Conservation (phyloP, 2,329 filamentous ascomycete species). For the Clonostachys chloroleuca region DNA sequence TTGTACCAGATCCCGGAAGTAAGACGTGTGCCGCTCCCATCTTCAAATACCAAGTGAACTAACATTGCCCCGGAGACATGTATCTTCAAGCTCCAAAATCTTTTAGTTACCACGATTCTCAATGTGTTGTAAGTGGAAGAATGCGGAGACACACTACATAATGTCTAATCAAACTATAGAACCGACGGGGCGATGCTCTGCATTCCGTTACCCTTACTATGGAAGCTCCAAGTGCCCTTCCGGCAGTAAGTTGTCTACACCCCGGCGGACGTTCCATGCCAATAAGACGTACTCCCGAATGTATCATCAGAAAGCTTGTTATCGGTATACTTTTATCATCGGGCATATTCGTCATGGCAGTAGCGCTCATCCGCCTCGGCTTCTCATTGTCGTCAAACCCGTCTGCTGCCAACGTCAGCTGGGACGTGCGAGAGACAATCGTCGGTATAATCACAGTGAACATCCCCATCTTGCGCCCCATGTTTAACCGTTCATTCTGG, state of each 20-base stretch:
- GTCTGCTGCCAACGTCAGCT: slow-evolving; percentile 15
- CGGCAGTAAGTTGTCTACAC: slow-evolving; percentile 5
- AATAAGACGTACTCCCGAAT: background rate
- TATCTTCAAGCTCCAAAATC: slow-evolving; percentile 11
- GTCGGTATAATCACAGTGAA: slow-evolving; percentile 29
- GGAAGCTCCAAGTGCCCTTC: slow-evolving; percentile 11
- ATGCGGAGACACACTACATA: slow-evolving; percentile 8
- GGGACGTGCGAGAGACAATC: slow-evolving; percentile 21
- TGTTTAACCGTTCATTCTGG: slow-evolving; percentile 2
- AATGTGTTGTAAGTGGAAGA: slow-evolving; percentile 13
- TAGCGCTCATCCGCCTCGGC: slow-evolving; percentile 13
- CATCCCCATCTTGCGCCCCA: slow-evolving; percentile 3
- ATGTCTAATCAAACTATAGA: slow-evolving; percentile 10
- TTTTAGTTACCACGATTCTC: slow-evolving; percentile 10
- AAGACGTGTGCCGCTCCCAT: background rate
- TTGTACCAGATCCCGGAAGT: background rate
- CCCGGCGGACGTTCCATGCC: background rate
- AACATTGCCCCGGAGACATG: slow-evolving; percentile 5
- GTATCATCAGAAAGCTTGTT: slow-evolving; percentile 11
- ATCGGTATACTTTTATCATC: slow-evolving; percentile 16
- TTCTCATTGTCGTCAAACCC: slow-evolving; percentile 11
- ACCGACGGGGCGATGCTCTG: background rate
- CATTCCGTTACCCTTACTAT: background rate
- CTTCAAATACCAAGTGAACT: too few species aligned
- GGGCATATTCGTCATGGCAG: slow-evolving; percentile 16